Percentiles rank a stretch among this genome's conserved stretches.
phyloP scores from a whole-genome alignment of 495 filamentous ascomycete species.

The Penicillium ochrochloron region DNA sequence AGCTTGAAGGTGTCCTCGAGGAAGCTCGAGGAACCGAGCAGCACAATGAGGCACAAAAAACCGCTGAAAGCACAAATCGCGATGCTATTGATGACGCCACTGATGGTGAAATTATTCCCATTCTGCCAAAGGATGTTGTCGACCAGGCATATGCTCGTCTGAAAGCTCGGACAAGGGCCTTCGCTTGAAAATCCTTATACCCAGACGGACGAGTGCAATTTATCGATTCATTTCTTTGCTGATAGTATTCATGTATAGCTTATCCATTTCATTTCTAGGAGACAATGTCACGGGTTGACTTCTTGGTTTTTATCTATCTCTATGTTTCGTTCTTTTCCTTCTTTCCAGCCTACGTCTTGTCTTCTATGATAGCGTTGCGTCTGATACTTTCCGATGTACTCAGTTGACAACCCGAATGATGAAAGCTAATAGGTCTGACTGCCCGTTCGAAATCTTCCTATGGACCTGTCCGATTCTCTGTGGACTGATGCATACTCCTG shows the following conservation, averaged over 20 bases:
- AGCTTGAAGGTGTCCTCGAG: conserved; percentile 30
- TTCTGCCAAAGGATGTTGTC: conserved; percentile 58
- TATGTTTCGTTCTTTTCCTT: background rate
- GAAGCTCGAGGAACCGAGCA: conserved; percentile 15
- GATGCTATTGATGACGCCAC: conserved; percentile 26
- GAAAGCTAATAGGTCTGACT: conserved; percentile 9
- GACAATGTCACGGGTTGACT: background rate
- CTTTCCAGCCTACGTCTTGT: background rate
- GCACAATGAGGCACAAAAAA: conserved; percentile 1
- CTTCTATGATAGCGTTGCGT: background rate
- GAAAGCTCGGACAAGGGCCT: conserved; percentile 33
- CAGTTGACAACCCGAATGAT: background rate
- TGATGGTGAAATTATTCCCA: conserved; percentile 54
- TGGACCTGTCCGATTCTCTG: conserved; percentile 29
- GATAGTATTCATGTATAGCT: background rate
- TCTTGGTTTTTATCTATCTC: background rate
- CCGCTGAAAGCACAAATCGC: conserved; percentile 1
- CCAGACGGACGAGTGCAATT: background rate
- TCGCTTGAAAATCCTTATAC: conserved; percentile 3
- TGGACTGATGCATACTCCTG: conserved; percentile 41
- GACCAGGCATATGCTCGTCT: conserved; percentile 54
- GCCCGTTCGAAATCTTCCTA: background rate
- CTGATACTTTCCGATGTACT: background rate
- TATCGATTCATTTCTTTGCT: background rate
- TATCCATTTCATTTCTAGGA: background rate